Evolutionary conservation across 1,139 yeast genomes (phyloP).

Genomic region (Wickerhamiella infanticola): DNA sequence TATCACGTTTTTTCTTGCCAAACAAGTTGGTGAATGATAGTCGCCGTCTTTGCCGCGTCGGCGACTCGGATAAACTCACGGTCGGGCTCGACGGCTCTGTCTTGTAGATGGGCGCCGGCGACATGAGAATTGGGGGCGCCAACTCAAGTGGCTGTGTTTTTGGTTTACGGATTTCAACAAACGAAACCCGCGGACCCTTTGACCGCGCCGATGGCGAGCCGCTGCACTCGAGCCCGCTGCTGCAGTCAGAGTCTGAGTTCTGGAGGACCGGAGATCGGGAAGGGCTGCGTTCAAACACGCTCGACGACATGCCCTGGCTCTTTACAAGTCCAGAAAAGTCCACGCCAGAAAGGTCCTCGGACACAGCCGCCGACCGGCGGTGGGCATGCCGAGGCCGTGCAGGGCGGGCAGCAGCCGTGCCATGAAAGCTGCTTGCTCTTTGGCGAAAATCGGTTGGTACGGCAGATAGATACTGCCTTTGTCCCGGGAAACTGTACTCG

Average conservation of each 20-base stretch:
- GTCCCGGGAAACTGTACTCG: not conserved
- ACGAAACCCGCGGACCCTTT: conserved; percentile 1
- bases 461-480: not conserved
- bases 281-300: not conserved
- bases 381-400: conserved; percentile 17
- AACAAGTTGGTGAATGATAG: conserved; percentile 10
- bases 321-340: not conserved
- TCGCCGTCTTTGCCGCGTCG: conserved; percentile 8
- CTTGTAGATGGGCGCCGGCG: not conserved
- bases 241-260: not conserved
- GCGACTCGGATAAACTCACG: conserved; percentile 1
- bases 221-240: not conserved
- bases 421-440: conserved; percentile 1
- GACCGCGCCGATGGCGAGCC: not conserved
- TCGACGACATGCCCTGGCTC: not conserved
- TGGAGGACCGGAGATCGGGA: not conserved
- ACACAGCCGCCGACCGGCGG: conserved; percentile 24
- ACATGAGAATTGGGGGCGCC: not conserved
- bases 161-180: not conserved
- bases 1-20: conserved; percentile 2
- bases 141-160: not conserved
- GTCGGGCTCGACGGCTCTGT: not conserved
- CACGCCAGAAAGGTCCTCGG: conserved; percentile 13
- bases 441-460: conserved; percentile 2
- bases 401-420: conserved; percentile 1